Conservation (phyloP, 495 filamentous ascomycete genomes). For the Penicillium samsonianum region DNA sequence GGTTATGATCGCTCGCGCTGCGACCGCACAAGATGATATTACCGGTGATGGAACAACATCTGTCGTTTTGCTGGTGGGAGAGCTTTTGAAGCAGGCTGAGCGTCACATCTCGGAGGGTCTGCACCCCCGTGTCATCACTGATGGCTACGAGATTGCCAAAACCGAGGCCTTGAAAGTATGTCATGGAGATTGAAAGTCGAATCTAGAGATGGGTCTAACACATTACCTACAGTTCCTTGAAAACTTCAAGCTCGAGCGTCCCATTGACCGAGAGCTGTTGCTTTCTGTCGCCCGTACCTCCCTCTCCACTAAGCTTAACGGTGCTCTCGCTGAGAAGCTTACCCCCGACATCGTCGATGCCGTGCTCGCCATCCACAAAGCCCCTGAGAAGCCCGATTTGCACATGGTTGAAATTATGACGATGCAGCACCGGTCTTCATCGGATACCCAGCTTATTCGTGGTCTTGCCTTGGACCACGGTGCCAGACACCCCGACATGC, state of each 20-base stretch:
- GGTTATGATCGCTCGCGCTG: conserved; percentile 97
- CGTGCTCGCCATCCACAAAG: conserved; percentile 87
- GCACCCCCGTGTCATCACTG: conserved; percentile 94
- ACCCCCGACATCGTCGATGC: conserved; percentile 94
- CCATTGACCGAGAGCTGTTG: conserved; percentile 91
- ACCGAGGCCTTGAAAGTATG: conserved; percentile 80
- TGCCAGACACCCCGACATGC: conserved; percentile 97
- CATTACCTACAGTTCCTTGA: conserved; percentile 76
- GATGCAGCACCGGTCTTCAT: conserved; percentile 96
- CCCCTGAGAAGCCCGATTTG: conserved; percentile 89
- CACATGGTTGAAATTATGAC: conserved; percentile 99
- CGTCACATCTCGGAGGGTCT: conserved; percentile 91
- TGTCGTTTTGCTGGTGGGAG: conserved; percentile 91
- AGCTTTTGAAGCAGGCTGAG: conserved; percentile 96
- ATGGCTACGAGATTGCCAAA: conserved; percentile 97
- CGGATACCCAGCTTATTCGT: conserved; percentile 93
- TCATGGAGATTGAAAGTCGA: background rate
- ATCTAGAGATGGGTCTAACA: conserved; percentile 16
- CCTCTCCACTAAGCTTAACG: conserved; percentile 90
- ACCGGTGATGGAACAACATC: conserved; percentile 97
- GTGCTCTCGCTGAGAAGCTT: conserved; percentile 82
- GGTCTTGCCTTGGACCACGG: conserved; percentile 94
- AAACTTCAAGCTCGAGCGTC: conserved; percentile 80
- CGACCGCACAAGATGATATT: conserved; percentile 98
- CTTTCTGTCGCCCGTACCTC: conserved; percentile 93